Percentiles rank a stretch among this genome's conserved stretches.
Conservation (phyloP, 805 yeast genomes). For the Suhomyces kilbournensis region DNA sequence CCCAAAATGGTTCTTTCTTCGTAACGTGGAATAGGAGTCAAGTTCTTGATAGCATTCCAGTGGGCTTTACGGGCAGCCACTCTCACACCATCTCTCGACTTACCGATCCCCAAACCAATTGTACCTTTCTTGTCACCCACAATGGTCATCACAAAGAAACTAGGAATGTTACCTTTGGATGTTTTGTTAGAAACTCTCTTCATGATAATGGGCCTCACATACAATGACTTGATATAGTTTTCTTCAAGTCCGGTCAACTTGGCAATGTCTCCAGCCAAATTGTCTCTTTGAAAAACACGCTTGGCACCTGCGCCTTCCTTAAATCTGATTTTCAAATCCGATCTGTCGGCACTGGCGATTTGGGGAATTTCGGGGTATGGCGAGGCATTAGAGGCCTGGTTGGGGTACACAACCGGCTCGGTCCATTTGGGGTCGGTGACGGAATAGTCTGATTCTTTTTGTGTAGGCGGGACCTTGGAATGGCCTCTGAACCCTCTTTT, state of each 20-base stretch:
- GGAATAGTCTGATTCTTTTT: slow-evolving; percentile 67
- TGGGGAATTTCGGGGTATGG: slow-evolving; percentile 61
- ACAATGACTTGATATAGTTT: slow-evolving; percentile 56
- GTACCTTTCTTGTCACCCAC: slow-evolving; percentile 93
- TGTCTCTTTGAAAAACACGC: slow-evolving; percentile 15
- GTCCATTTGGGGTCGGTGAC: slow-evolving; percentile 77
- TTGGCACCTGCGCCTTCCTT: slow-evolving; percentile 17
- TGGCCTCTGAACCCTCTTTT: slow-evolving; percentile 28
- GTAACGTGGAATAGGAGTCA: slow-evolving; percentile 76
- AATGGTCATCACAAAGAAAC: slow-evolving; percentile 78
- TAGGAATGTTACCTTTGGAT: slow-evolving; percentile 82
- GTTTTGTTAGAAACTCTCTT: slow-evolving; percentile 90
- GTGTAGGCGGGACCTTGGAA: slow-evolving; percentile 60
- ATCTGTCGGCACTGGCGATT: slow-evolving; percentile 51
- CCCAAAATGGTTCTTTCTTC: slow-evolving; percentile 91
- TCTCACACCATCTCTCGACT: slow-evolving; percentile 72
- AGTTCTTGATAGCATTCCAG: slow-evolving; percentile 89
- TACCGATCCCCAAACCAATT: slow-evolving; percentile 94
- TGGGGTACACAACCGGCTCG: slow-evolving; percentile 48
- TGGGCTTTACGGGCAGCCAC: slow-evolving; percentile 80
- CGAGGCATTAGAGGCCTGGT: slow-evolving; percentile 45
- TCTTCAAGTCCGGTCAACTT: slow-evolving; percentile 65
- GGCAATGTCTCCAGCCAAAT: slow-evolving; percentile 55
- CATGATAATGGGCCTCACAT: slow-evolving; percentile 63
- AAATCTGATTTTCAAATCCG: slow-evolving; percentile 38